Evolutionary conservation across 306 rosid species (phyloP).

Genomic region (Macrotyloma uniflorum): DNA sequence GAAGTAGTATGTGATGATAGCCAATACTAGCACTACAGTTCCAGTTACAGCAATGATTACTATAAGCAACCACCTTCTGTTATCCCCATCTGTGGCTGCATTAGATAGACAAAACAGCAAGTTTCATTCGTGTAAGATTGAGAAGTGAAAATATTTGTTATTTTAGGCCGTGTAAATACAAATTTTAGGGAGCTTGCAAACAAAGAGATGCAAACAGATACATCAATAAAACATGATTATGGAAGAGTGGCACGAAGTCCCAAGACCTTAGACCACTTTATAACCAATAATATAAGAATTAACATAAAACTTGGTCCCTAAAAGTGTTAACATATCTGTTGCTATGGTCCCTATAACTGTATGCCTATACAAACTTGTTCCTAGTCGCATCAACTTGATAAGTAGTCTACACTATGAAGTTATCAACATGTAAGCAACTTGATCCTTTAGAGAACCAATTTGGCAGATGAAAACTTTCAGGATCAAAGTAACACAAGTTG

Average conservation of each 20-base stretch:
- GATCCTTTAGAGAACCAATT: not conserved
- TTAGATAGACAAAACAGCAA: not conserved
- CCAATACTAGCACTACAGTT: not conserved
- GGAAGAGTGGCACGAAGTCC: not conserved
- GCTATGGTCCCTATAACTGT: not conserved
- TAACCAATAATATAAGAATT: not conserved
- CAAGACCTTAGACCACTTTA: not conserved
- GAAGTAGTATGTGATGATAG: conserved; percentile 35
- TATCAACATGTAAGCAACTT: not conserved
- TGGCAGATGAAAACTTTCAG: not conserved
- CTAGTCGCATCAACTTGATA: not conserved
- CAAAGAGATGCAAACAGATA: conserved; percentile 9
- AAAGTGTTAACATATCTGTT: not conserved
- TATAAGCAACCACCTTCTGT: conserved; percentile 26
- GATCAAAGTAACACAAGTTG: not conserved
- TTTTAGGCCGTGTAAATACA: no score
- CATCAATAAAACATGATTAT: not conserved
- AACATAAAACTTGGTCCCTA: not conserved
- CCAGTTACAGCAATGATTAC: conserved; percentile 16
- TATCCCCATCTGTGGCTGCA: conserved; percentile 30
- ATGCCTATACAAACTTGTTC: not conserved
- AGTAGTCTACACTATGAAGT: not conserved
- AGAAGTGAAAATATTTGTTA: conserved; percentile 18
- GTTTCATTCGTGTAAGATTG: conserved; percentile 4
- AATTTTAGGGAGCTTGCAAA: conserved; percentile 4